phyloP scores from a whole-genome alignment of 2,329 filamentous ascomycete genomes.

The Cercospora canescens region DNA sequence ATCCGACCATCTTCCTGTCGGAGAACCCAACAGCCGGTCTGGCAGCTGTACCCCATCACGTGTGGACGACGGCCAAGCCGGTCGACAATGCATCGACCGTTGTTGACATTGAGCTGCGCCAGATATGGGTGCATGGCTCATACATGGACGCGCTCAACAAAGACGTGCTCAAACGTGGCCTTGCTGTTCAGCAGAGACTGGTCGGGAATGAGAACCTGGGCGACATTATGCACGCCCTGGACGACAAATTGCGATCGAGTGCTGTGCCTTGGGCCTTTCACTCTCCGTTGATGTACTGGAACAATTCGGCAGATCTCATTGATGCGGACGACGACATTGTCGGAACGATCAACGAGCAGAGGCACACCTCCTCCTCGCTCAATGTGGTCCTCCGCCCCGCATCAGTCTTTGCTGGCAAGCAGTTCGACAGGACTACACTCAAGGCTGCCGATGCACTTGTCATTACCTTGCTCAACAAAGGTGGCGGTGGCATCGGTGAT shows the following conservation, averaged over 20 bases:
- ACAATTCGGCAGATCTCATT: conserved; percentile 62
- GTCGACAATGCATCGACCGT: conserved; percentile 41
- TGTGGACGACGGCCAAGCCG: conserved; percentile 61
- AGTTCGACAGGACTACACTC: conserved; percentile 66
- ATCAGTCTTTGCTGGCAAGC: conserved; percentile 80
- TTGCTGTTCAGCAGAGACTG: conserved; percentile 69
- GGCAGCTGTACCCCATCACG: conserved; percentile 73
- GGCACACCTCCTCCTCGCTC: conserved; percentile 63
- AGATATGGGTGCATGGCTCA: conserved; percentile 77
- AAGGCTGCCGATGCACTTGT: conserved; percentile 75
- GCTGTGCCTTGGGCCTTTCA: conserved; percentile 72
- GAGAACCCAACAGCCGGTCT: conserved; percentile 70
- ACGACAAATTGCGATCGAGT: conserved; percentile 33
- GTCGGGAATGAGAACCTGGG: conserved; percentile 51
- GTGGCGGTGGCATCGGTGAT: conserved; percentile 62
- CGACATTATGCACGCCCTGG: conserved; percentile 21
- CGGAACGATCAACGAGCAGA: conserved; percentile 66
- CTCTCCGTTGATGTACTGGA: conserved; percentile 81
- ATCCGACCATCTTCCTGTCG: conserved; percentile 73
- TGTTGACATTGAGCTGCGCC: conserved; percentile 77
- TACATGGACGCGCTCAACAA: conserved; percentile 75
- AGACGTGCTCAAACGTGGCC: conserved; percentile 63
- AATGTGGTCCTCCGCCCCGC: conserved; percentile 75
- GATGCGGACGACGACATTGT: conserved; percentile 63
- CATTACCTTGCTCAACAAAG: conserved; percentile 71